A percentile compares a stretch with the other conserved stretches of the same genome.
Conservation (phyloP, 306 rosid genomes). For the Crotalaria pallida region DNA sequence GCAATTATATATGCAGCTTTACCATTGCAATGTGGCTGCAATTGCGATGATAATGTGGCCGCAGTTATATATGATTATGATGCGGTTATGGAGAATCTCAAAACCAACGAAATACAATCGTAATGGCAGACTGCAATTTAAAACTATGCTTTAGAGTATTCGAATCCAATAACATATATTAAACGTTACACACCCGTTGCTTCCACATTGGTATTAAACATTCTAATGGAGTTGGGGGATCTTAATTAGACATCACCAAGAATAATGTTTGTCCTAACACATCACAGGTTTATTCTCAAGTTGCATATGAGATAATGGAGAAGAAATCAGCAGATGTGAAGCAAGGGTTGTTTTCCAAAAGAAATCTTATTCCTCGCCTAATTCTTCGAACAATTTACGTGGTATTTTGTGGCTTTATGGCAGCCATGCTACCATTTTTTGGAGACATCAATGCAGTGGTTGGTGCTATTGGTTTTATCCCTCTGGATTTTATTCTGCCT, state of each 20-base stretch:
- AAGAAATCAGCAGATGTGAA: constrained; percentile 71
- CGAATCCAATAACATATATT: too few species aligned
- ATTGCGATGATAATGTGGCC: too few species aligned
- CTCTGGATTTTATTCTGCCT: constrained; percentile 88
- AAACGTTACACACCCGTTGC: too few species aligned
- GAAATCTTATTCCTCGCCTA: constrained; percentile 77
- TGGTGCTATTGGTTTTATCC: constrained; percentile 92
- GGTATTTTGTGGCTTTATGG: constrained; percentile 69
- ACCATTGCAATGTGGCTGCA: too few species aligned
- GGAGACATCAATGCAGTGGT: constrained; percentile 86
- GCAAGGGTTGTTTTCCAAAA: constrained; percentile 73
- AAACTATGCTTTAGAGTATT: too few species aligned
- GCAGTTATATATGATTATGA: too few species aligned
- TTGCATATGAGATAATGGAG: constrained; percentile 96
- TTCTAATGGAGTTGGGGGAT: background rate
- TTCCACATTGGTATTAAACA: background rate
- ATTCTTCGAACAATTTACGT: constrained; percentile 71
- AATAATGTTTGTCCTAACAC: constrained; percentile 7
- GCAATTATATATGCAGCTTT: too few species aligned
- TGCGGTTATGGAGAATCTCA: too few species aligned
- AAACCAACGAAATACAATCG: too few species aligned
- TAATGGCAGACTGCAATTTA: too few species aligned
- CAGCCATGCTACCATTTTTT: constrained; percentile 93
- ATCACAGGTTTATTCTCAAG: constrained; percentile 92
- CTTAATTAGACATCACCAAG: background rate